A percentile compares a stretch with the other conserved stretches of the same genome.
These are phyloP conservation scores for Paramecium bursaria DNA, from an alignment of 73 alveolate genomes.

Conservation along the genomic window DNA sequence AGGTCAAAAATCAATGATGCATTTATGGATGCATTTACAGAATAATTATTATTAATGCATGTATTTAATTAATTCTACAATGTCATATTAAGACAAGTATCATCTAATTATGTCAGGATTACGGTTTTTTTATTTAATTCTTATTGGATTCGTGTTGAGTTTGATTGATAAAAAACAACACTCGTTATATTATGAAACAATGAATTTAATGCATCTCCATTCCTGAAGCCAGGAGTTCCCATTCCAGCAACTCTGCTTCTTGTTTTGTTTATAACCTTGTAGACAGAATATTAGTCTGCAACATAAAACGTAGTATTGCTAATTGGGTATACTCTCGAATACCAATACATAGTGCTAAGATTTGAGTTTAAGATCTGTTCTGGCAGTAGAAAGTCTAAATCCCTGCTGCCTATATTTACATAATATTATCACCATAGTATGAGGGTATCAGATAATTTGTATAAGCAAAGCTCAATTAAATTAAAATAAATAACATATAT, in stretches of 20 bases:
- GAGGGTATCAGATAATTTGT: conserved; percentile 38
- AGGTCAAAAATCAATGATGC: too few species aligned
- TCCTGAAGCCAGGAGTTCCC: neutral
- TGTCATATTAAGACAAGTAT: too few species aligned
- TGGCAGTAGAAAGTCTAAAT: conserved; percentile 7
- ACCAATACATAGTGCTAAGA: conserved; percentile 51
- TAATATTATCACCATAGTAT: too few species aligned
- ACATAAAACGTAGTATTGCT: neutral
- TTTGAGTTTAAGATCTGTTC: conserved; percentile 32
- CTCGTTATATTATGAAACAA: conserved; percentile 35
- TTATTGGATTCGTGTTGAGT: conserved; percentile 6
- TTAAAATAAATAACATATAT: too few species aligned
- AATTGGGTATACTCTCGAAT: conserved; percentile 6
- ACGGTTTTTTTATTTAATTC: conserved; percentile 29
- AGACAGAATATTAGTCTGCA: conserved; percentile 18
- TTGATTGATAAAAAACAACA: conserved; percentile 10
- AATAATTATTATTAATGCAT: too few species aligned
- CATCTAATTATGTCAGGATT: neutral
- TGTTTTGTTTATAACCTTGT: neutral
- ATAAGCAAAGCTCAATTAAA: too few species aligned
- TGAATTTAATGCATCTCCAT: conserved; percentile 47
- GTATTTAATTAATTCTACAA: too few species aligned
- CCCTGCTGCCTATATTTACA: too few species aligned
- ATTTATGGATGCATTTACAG: too few species aligned
- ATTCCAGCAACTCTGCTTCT: conserved; percentile 32